These are phyloP conservation scores for Lichtheimia hyalospora DNA, from an alignment of 371 early-diverging fungal genomes.

Conservation along the genomic window DNA sequence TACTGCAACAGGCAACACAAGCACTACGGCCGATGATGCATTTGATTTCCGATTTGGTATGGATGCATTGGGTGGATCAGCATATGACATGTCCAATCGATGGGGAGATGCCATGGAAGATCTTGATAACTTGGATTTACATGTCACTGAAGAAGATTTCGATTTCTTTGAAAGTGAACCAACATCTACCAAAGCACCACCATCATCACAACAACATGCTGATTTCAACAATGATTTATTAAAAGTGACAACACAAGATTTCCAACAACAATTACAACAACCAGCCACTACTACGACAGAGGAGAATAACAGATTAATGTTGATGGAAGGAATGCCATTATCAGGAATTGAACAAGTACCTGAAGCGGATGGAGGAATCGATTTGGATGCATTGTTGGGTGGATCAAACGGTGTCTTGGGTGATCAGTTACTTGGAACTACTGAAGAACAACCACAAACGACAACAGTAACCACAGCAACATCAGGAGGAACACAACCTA, in stretches of 20 bases:
- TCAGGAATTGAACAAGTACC: not conserved
- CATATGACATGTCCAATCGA: conserved; percentile 10
- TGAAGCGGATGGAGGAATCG: not conserved
- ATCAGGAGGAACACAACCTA: not conserved
- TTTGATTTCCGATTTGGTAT: conserved; percentile 14
- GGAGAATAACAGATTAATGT: not conserved
- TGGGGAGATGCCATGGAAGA: conserved; percentile 44
- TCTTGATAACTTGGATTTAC: conserved; percentile 41
- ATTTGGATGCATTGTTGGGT: conserved; percentile 5
- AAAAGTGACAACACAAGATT: not conserved
- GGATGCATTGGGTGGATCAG: conserved; percentile 3
- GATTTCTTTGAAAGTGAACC: conserved; percentile 35
- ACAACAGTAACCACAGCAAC: not conserved
- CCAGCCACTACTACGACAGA: too few species aligned
- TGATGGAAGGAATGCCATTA: not conserved
- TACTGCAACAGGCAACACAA: not conserved
- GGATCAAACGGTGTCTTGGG: not conserved
- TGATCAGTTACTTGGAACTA: not conserved
- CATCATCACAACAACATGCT: not conserved
- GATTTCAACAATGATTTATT: not conserved
- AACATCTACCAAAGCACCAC: not conserved
- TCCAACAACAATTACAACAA: not conserved
- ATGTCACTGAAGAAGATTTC: conserved; percentile 53
- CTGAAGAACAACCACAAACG: not conserved
- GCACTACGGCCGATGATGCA: not conserved